Percentiles rank a stretch among this genome's conserved stretches.
These are phyloP conservation scores for Hanseniaspora guilliermondii DNA, from an alignment of 805 yeast genomes.

Conservation along the genomic window DNA sequence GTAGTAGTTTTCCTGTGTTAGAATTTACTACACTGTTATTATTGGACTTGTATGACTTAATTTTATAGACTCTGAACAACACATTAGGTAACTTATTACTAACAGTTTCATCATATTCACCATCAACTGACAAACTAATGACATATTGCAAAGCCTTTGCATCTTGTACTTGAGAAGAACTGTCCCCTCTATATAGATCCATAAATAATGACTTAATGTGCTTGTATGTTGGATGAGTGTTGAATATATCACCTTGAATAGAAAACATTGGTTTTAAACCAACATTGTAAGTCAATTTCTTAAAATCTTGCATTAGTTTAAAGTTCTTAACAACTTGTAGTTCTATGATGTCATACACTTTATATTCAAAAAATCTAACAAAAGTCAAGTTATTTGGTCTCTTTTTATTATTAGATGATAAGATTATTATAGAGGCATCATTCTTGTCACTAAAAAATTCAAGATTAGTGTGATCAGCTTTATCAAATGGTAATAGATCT, in stretches of 20 bases:
- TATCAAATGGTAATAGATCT: slow-evolving; percentile 77
- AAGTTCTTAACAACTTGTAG: slow-evolving; percentile 54
- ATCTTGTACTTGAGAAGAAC: slow-evolving; percentile 63
- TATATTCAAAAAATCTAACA: slow-evolving; percentile 77
- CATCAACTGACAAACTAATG: slow-evolving; percentile 65
- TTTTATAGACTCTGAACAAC: slow-evolving; percentile 79
- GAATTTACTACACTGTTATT: slow-evolving; percentile 32
- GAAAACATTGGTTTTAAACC: slow-evolving; percentile 92
- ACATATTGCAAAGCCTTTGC: slow-evolving; percentile 91
- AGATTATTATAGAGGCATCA: slow-evolving; percentile 73
- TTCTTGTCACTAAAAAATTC: slow-evolving; percentile 94
- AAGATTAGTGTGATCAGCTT: slow-evolving; percentile 44
- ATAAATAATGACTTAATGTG: slow-evolving; percentile 79
- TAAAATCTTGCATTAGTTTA: slow-evolving; percentile 71
- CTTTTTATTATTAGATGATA: slow-evolving; percentile 72
- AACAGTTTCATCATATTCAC: slow-evolving; percentile 48
- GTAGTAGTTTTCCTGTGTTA: slow-evolving; percentile 43
- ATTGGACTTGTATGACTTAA: slow-evolving; percentile 68
- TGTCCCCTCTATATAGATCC: slow-evolving; percentile 80
- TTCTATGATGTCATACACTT: slow-evolving; percentile 89
- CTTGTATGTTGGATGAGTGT: slow-evolving; percentile 70
- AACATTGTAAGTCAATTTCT: slow-evolving; percentile 62
- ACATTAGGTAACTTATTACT: slow-evolving; percentile 61
- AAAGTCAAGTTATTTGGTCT: slow-evolving; percentile 86
- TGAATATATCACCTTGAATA: slow-evolving; percentile 87